Percentiles rank a stretch among this genome's conserved stretches.
phyloP scores from a whole-genome alignment of 306 rosid genomes.

The Bauhinia variegata region DNA sequence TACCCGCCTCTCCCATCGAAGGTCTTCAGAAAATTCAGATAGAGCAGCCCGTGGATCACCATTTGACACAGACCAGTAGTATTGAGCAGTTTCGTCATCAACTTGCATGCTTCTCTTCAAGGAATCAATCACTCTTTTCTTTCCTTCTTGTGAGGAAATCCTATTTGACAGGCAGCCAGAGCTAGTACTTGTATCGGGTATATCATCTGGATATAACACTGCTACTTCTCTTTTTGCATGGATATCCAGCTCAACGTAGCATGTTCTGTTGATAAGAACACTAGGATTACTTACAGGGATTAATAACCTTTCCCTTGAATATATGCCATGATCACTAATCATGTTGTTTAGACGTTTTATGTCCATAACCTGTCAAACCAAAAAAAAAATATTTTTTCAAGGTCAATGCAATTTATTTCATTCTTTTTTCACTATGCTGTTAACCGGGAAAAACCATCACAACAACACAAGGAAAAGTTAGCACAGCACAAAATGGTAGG shows the following conservation, averaged over 20 bases:
- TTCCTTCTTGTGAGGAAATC: constrained; percentile 57
- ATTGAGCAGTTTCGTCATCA: constrained; percentile 84
- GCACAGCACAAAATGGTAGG: not conserved
- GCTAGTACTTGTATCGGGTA: constrained; percentile 45
- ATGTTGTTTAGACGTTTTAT: constrained; percentile 88
- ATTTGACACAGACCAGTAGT: constrained; percentile 76
- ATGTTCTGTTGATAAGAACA: constrained; percentile 61
- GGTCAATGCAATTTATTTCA: not conserved
- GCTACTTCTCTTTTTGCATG: constrained; percentile 91
- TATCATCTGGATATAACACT: constrained; percentile 69
- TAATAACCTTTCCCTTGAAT: constrained; percentile 85
- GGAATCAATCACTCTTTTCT: constrained; percentile 70
- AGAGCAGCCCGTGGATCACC: constrained; percentile 94
- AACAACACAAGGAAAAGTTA: not conserved
- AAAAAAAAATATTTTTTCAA: not conserved
- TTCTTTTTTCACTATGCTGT: not conserved
- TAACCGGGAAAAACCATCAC: constrained; percentile 5
- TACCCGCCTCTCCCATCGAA: constrained; percentile 73
- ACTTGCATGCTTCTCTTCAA: constrained; percentile 89
- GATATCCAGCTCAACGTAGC: constrained; percentile 77
- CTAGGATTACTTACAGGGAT: constrained; percentile 74
- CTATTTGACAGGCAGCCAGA: constrained; percentile 29
- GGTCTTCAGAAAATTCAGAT: constrained; percentile 74
- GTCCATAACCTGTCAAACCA: constrained; percentile 71
- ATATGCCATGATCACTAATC: constrained; percentile 97